Conservation (phyloP, 2,329 filamentous ascomycete genomes). For the Fonsecaea monophora region DNA sequence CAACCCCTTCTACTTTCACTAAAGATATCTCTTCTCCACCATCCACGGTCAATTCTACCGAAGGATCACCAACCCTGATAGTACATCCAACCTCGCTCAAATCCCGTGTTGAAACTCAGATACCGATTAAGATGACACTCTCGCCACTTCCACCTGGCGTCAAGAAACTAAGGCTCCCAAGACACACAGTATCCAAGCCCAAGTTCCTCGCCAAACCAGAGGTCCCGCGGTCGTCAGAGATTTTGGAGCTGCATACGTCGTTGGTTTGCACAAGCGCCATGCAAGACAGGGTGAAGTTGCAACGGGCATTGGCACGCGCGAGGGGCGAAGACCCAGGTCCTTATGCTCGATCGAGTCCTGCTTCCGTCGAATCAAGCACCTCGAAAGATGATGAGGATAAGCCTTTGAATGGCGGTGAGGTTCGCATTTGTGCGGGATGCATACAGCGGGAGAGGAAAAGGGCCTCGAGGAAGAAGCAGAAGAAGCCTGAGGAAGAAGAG, state of each 20-base stretch:
- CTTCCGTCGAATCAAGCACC: conserved; percentile 51
- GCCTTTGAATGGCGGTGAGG: conserved; percentile 87
- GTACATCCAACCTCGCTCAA: conserved; percentile 76
- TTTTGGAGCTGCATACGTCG: conserved; percentile 77
- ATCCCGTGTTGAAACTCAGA: conserved; percentile 95
- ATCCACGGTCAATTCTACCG: conserved; percentile 39
- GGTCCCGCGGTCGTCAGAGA: conserved; percentile 71
- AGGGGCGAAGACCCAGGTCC: conserved; percentile 48
- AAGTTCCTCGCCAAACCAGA: conserved; percentile 81
- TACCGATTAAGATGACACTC: conserved; percentile 82
- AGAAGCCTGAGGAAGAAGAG: conserved; percentile 91
- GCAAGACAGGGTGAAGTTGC: conserved; percentile 70
- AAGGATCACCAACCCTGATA: conserved; percentile 54
- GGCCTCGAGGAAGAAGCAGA: conserved; percentile 88
- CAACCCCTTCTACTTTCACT: conserved; percentile 39
- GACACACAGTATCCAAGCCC: conserved; percentile 91
- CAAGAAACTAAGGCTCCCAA: conserved; percentile 82
- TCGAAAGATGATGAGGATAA: conserved; percentile 71
- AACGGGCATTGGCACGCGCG: conserved; percentile 70
- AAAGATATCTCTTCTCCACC: conserved; percentile 41
- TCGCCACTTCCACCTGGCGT: conserved; percentile 76
- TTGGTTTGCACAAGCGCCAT: conserved; percentile 94
- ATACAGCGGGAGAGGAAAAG: conserved; percentile 90
- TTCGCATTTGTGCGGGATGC: conserved; percentile 90
- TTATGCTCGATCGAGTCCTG: conserved; percentile 50